A percentile compares a stretch with the other conserved stretches of the same genome.
These are phyloP conservation scores for Ustilago crameri DNA, from an alignment of 1,284 basidiomycete genomes.

Conservation along the genomic window DNA sequence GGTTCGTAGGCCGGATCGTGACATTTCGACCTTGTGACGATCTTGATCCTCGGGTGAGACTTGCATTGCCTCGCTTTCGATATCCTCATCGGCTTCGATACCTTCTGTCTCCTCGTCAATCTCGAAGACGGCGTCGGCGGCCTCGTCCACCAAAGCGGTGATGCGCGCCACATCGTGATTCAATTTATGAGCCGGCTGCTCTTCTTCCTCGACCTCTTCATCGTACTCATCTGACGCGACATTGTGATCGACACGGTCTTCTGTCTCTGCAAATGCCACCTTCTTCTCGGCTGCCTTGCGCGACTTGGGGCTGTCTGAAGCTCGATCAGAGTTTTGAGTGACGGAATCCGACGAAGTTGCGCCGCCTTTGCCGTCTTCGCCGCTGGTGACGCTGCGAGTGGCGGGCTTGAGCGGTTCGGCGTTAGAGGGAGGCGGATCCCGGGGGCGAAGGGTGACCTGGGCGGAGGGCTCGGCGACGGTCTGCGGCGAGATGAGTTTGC, in stretches of 20 bases:
- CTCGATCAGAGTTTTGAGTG: not conserved
- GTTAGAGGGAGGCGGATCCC: slow-evolving; percentile 43
- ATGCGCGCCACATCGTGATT: slow-evolving; percentile 2
- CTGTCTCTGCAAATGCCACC: slow-evolving; percentile 61
- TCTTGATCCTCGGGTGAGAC: slow-evolving; percentile 24
- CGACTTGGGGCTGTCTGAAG: slow-evolving; percentile 14
- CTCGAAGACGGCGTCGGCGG: slow-evolving; percentile 55
- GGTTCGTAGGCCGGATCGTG: slow-evolving; percentile 29
- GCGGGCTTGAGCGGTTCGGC: slow-evolving; percentile 54
- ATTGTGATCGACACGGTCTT: slow-evolving; percentile 46
- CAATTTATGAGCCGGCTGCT: not conserved
- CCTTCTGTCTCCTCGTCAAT: slow-evolving; percentile 57
- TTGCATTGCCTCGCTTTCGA: slow-evolving; percentile 6
- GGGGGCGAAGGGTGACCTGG: slow-evolving; percentile 48
- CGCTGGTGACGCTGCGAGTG: slow-evolving; percentile 15
- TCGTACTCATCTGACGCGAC: slow-evolving; percentile 30
- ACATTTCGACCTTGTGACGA: slow-evolving; percentile 35
- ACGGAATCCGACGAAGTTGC: slow-evolving; percentile 7
- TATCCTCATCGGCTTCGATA: slow-evolving; percentile 21
- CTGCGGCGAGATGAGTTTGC: slow-evolving; percentile 40
- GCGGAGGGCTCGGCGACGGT: slow-evolving; percentile 50
- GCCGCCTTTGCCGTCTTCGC: slow-evolving; percentile 7
- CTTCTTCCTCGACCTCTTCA: slow-evolving; percentile 38
- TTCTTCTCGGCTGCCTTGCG: slow-evolving; percentile 51
- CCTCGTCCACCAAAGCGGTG: slow-evolving; percentile 33